Evolutionary conservation across 129 eudicot species (phyloP), one percentile per base, ranked within the genome.

Genomic region (Saussurea involucrata): DNA sequence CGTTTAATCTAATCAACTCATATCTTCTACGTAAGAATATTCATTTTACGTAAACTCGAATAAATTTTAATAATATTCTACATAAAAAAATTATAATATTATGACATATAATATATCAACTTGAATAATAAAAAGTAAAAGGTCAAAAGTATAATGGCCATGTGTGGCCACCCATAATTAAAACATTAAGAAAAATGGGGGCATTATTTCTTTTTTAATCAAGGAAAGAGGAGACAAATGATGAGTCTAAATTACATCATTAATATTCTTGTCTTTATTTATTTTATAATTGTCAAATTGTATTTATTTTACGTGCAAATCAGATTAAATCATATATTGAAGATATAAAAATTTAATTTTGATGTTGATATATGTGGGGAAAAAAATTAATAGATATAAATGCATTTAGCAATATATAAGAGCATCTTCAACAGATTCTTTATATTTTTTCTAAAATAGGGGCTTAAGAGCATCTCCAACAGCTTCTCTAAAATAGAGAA

Each of bases 91-190:
- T 1, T 15, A 4, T 15, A 15, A 49, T 15, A 49, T 15, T 49
- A 49, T 49, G 6, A 49, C 58, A 49, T 49, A 49, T 49, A 6
- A 15, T 49, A 49, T 49, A 49, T 53, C 61, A 53, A 53, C 9
- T 53, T 24, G 46, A 2, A 8, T 69, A 21, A 11, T 21, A 27
- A 11, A 44, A n/a, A 64, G 17, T 10, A 1, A 24, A 61, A 24
- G 70, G n/a, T 40, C 61, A 53, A 75, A 20, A 63, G 33, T 63
- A 75, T 17, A 33, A 64, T 24, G 80, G 33, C 42, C 33, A 28
- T 65, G 46, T 76, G 24, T 65, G 64, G 71, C 75, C 58, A 58
- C 70, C 32, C 32, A 69, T 58, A 34, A 13, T 68, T 68, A 69
- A 57, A 44, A 76, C 15, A 9, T 29, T 66, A 22, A 8, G 8